A percentile compares a stretch with the other conserved stretches of the same genome.
These are phyloP conservation scores for Trichophyton simii DNA, from an alignment of 2,329 filamentous ascomycete genomes.

Conservation along the genomic window DNA sequence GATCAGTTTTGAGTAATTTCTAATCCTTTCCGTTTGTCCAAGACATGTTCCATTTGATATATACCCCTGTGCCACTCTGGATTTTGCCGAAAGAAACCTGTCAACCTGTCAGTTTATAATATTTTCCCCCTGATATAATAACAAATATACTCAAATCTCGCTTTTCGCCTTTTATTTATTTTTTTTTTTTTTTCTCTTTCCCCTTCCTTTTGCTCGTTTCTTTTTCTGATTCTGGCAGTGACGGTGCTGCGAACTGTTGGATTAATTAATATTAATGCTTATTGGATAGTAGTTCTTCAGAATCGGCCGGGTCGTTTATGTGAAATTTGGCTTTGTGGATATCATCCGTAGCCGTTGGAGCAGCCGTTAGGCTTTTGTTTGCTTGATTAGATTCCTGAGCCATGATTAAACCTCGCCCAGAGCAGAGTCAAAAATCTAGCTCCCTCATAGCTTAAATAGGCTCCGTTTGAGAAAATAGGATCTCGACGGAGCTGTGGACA, in stretches of 20 bases:
- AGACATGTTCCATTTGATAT: background rate
- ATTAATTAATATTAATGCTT: background rate
- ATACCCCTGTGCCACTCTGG: background rate
- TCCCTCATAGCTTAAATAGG: background rate
- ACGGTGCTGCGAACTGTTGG: background rate
- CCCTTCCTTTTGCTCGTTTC: background rate
- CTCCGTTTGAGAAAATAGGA: background rate
- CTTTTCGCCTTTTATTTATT: background rate
- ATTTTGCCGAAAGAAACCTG: background rate
- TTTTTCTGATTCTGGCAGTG: no score
- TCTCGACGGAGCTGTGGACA: background rate
- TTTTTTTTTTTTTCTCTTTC: no score
- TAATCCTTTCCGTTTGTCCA: slow-evolving; percentile 1
- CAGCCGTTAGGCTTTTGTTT: background rate
- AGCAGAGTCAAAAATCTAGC: background rate
- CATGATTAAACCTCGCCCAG: background rate
- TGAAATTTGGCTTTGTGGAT: background rate
- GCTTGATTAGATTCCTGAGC: background rate
- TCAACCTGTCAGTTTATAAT: background rate
- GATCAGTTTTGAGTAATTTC: background rate
- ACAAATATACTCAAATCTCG: background rate
- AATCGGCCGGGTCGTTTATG: background rate
- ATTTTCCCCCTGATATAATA: background rate
- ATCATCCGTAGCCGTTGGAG: background rate
- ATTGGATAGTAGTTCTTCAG: background rate